Evolutionary conservation across 2,329 filamentous ascomycete genomes (phyloP).

Genomic region (Colletotrichum endophyticum): DNA sequence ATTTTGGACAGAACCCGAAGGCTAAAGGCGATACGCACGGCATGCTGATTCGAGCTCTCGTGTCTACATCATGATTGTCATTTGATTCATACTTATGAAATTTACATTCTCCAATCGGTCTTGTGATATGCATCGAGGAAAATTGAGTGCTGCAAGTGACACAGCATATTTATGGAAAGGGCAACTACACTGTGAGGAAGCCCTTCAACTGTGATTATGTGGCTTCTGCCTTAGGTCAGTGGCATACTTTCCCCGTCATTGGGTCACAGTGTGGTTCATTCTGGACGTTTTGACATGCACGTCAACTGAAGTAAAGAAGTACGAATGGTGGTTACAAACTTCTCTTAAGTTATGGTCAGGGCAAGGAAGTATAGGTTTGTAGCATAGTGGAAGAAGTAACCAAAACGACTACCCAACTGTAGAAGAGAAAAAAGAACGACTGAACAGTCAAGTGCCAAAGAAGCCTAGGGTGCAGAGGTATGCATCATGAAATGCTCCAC

Average conservation of each 20-base stretch:
- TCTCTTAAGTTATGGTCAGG: not conserved
- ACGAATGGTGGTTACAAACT: not conserved
- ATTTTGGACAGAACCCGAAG: not conserved
- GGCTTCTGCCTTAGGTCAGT: not conserved
- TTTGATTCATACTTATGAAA: rapidly evolving
- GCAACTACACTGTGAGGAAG: too few relatives aligned
- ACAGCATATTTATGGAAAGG: too few relatives aligned
- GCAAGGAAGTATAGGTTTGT: not conserved
- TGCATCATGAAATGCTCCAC: not conserved
- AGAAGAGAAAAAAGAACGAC: not conserved
- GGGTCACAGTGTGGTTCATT: not conserved
- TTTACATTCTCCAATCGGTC: not conserved
- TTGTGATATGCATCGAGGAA: rapidly evolving
- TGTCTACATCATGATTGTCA: not conserved
- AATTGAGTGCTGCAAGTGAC: not conserved
- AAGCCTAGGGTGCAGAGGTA: rapidly evolving
- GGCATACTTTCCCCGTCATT: not conserved
- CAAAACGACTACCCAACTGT: rapidly evolving
- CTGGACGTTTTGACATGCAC: not conserved
- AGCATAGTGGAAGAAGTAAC: rapidly evolving
- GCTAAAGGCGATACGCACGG: rapidly evolving
- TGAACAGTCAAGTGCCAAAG: not conserved
- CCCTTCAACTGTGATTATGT: not conserved
- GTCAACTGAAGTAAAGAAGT: too few relatives aligned
- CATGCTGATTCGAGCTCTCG: not conserved